phyloP scores from a whole-genome alignment of 306 rosid genomes.

The Trichosanthes cucumerina region DNA sequence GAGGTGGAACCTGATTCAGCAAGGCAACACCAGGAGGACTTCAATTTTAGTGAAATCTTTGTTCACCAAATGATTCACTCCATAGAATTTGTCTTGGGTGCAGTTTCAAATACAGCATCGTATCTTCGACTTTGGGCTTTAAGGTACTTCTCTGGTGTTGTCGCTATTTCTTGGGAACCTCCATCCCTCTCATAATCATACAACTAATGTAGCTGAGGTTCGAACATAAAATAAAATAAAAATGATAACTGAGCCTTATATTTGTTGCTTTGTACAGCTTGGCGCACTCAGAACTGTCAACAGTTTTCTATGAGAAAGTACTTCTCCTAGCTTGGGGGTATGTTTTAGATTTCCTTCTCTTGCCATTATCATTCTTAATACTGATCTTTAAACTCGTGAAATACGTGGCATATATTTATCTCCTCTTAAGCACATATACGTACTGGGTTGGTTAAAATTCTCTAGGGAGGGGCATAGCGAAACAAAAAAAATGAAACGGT shows the following conservation, averaged over 20 bases:
- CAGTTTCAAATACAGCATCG: constrained; percentile 97
- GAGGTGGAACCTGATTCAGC: constrained; percentile 89
- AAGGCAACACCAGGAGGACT: constrained; percentile 74
- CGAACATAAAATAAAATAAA: background rate
- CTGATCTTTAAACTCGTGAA: background rate
- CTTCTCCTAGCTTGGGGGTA: constrained; percentile 98
- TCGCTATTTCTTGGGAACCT: constrained; percentile 5
- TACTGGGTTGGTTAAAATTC: background rate
- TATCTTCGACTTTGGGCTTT: constrained; percentile 99
- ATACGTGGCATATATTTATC: background rate
- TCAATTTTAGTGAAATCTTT: constrained; percentile 90
- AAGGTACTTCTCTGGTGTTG: constrained; percentile 36
- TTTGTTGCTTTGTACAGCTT: constrained; percentile 50
- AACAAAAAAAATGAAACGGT: background rate
- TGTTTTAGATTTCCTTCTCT: constrained; percentile 25
- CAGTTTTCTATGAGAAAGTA: constrained; percentile 97
- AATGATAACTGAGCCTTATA: constrained; percentile 6
- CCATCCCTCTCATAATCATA: constrained; percentile 6
- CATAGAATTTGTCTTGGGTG: constrained; percentile 94
- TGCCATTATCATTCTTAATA: background rate
- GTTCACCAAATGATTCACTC: constrained; percentile 99
- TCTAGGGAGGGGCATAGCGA: background rate
- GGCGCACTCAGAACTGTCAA: constrained; percentile 97
- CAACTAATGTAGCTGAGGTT: background rate
- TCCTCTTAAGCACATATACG: background rate